A percentile compares a stretch with the other conserved stretches of the same genome.
phyloP scores from a whole-genome alignment of 768 basidiomycete species.

The Leccinum variicolor region DNA sequence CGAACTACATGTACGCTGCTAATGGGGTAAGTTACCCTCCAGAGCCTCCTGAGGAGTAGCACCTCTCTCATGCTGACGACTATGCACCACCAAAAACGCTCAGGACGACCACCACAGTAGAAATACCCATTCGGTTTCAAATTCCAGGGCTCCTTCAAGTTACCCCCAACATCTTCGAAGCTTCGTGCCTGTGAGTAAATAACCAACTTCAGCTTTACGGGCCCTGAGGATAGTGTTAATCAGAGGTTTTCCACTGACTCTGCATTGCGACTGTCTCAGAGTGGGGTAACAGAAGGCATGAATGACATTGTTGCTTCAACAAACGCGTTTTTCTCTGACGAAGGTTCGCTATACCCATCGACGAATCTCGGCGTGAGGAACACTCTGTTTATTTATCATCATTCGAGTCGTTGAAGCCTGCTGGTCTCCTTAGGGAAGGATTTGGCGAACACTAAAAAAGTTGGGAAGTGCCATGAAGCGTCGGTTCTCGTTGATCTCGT shows the following conservation, averaged over 20 bases:
- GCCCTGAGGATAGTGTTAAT: neutral
- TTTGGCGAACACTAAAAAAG: slow-evolving; percentile 14
- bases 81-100: neutral
- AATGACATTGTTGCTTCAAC: neutral
- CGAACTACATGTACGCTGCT: slow-evolving; percentile 26
- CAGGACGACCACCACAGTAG: slow-evolving; percentile 9
- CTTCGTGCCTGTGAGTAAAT: slow-evolving; percentile 24
- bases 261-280: slow-evolving; percentile 9
- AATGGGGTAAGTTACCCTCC: slow-evolving; percentile 16
- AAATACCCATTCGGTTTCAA: neutral
- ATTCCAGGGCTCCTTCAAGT: neutral
- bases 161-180: slow-evolving; percentile 22
- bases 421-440: slow-evolving; percentile 12
- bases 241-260: slow-evolving; percentile 30
- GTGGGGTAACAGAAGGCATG: slow-evolving; percentile 4
- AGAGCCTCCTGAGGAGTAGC: neutral
- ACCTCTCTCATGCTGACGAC: neutral
- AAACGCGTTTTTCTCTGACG: slow-evolving; percentile 4
- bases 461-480: slow-evolving; percentile 13
- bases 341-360: slow-evolving; percentile 4
- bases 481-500: slow-evolving; percentile 14
- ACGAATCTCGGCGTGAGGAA: slow-evolving; percentile 16
- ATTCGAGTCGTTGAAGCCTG: neutral
- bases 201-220: neutral
- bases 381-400: neutral